Base-by-base conservation (phyloP, 495 filamentous ascomycete genomes). In the Cladorrhinum samala region DNA sequence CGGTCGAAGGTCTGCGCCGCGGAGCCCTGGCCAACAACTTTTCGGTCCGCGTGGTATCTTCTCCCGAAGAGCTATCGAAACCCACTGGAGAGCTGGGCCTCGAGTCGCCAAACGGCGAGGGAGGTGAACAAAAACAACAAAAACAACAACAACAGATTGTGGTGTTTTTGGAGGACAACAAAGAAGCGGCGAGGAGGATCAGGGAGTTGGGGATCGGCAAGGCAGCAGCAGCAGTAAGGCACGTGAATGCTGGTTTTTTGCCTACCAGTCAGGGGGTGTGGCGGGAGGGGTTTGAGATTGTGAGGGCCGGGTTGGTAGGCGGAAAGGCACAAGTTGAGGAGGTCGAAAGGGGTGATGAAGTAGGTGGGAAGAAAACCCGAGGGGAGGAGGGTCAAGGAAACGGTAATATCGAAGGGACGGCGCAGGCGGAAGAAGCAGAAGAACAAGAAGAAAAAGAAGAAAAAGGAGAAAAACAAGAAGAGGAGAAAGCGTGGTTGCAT, bases 191-290 rank as follows among this genome's bases (percentile, higher is more conserved):
- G 2, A 54, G 52, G 42, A 69, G 83, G 52, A 59, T 89, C 8
- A 30, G 46, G 52, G 61, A 55, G 38, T 19, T 68, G 45, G 18
- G 60, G 36, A 25, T 23, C 9, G 14, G 13, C 14, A 41, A 50
- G 11, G 59, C 80, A 20, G 63, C 70, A 21, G 3, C 53, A 49
- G 47, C 67, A 23, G 62, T 76, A 40, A 25, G 61, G 19, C 91
- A 95, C 72, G 83, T 95, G 11, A 96, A 96, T 60, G 78, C 87
- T 49, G 91, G 91, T 0, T 71, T 91, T 46, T 56, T 96, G 38
- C 91, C 91, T 0, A 78, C 79, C 0, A 93, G 89, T 46, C 63
- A 70, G 17, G 54, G 53, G 2, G 80, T 77, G 33, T 96, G 89
- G 88, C 62, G 69, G 38, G 77, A 73, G 39, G 86, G 88, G n/a